A percentile compares a stretch with the other conserved stretches of the same genome.
Conservation (phyloP, 345 rosid genomes). For the Angophora floribunda region DNA sequence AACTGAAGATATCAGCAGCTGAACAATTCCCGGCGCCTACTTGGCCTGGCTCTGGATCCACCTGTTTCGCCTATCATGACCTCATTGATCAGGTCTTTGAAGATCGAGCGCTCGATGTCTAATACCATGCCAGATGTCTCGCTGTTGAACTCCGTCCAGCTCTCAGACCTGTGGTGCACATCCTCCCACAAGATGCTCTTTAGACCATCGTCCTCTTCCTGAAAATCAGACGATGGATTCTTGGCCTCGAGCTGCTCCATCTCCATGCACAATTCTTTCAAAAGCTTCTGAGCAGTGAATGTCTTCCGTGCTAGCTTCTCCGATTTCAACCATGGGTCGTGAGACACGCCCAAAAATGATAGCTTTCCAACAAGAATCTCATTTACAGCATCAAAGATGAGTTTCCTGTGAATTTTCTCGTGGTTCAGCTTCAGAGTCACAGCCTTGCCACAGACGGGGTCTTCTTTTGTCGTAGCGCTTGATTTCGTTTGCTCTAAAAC, state of each 20-base stretch:
- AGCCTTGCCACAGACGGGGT: slow-evolving; percentile 12
- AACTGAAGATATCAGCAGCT: slow-evolving; percentile 16
- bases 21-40: slow-evolving; percentile 54
- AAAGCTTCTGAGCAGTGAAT: slow-evolving; percentile 62
- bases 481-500: slow-evolving; percentile 90
- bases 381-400: slow-evolving; percentile 81
- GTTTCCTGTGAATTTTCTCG: slow-evolving; percentile 60
- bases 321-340: slow-evolving; percentile 45
- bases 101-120: slow-evolving; percentile 69
- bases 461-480: slow-evolving; percentile 39
- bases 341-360: slow-evolving; percentile 18
- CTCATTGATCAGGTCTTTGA: slow-evolving; percentile 82
- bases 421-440: slow-evolving; percentile 18
- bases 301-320: slow-evolving; percentile 44
- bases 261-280: slow-evolving; percentile 60
- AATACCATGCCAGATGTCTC: slow-evolving; percentile 57
- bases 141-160: slow-evolving; percentile 49
- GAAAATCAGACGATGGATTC: slow-evolving; percentile 34
- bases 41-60: slow-evolving; percentile 24
- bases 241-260: slow-evolving; percentile 50
- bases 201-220: slow-evolving; percentile 51
- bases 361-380: slow-evolving; percentile 70
- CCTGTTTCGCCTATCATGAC: slow-evolving; percentile 42
- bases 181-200: slow-evolving; percentile 55
- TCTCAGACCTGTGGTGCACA: slow-evolving; percentile 46